Evolutionary conservation across 371 early-diverging fungal species (phyloP), one percentile per base, ranked within the genome.

Genomic region (Rhizomucor pusillus): DNA sequence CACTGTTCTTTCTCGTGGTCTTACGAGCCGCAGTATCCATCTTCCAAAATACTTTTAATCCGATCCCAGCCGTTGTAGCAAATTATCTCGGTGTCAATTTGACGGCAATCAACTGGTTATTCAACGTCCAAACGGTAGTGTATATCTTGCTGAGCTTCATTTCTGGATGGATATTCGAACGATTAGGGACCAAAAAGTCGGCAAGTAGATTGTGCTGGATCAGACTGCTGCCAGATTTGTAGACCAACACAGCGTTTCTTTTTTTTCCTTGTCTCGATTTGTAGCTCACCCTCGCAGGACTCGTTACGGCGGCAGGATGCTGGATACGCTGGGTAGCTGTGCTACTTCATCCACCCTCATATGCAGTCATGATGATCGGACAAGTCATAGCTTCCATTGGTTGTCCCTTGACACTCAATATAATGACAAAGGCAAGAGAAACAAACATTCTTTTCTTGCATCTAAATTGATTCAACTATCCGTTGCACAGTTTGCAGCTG

Each of bases 401-500:
- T 16, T 75, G 79, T 43, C 88, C 88, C 2, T 76, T 89, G 56
- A 73, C 85, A 33, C 55, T 86, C 23, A 81, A 86, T 41, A 73
- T 77, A 7, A 82, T 76, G 55, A 80, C 84, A 23, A 77, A 59
- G 63, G 76, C 73, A 73, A 12, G 41, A 12, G 39, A 19, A n/a
- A n/a, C n/a, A n/a, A n/a, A n/a, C n/a, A n/a, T n/a, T n/a, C n/a
- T n/a, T n/a, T n/a, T n/a, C n/a, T n/a, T n/a, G n/a, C n/a, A n/a
- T n/a, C n/a, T n/a, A n/a, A n/a, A n/a, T n/a, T n/a, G n/a, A n/a
- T n/a, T n/a, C n/a, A n/a, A n/a, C n/a, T n/a, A n/a, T n/a, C n/a
- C n/a, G n/a, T n/a, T n/a, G 11, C 14, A 51, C 20, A 69, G 66
- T 60, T 63, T 51, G 63, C 63, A 18, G 43, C 66, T 13, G 50